Base-by-base conservation (phyloP, 768 basidiomycete genomes). In the Boletus tylopilopsis region DNA sequence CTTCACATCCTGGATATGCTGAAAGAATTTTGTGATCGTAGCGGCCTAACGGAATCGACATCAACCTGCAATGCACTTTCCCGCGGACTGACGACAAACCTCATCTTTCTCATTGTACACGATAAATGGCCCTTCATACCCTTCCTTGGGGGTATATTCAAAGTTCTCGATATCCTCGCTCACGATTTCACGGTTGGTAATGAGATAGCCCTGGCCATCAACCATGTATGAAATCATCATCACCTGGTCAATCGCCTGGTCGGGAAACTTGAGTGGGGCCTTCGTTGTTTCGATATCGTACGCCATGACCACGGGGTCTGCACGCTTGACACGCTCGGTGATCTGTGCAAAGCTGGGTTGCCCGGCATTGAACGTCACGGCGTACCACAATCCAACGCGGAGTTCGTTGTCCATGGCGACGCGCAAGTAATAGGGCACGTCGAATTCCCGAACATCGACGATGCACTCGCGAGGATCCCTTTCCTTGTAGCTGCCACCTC, bases 191-290 rank as follows among this genome's bases (percentile, higher is more conserved):
- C 96, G 80, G 61, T 98, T 98, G 19, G 93, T 96, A 68, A 99
- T 97, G 53, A 99, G 80, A 64, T 89, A 99, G 0, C 96, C 96
- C 67, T 94, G 91, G 0, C 94, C 95, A 64, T 99, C 96, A 16
- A 99, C 76, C 94, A 99, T 98, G 71, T 98, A 99, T 37, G 96
- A 99, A 55, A 99, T 98, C 96, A 99, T 99, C 95, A 99, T 99
- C 60, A 99, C 93, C 66, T 97, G 94, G 73, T 98, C 96, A 22
- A 91, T 85, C 7, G 83, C 80, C 58, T 94, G 87, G 72, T 98
- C 96, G 1, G 96, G 95, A 64, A 98, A 98, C 69, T 98, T 98
- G 60, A 98, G 82, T n/a, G 96, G 95, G n/a, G 91, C 88, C 71
- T 99, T 99, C 2, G 94, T 95, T 16, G 92, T 94, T 69, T 99